Percentiles rank a stretch among this genome's conserved stretches.
Evolutionary conservation across 2,329 filamentous ascomycete genomes (phyloP).

Genomic region (Penicillium sp.): DNA sequence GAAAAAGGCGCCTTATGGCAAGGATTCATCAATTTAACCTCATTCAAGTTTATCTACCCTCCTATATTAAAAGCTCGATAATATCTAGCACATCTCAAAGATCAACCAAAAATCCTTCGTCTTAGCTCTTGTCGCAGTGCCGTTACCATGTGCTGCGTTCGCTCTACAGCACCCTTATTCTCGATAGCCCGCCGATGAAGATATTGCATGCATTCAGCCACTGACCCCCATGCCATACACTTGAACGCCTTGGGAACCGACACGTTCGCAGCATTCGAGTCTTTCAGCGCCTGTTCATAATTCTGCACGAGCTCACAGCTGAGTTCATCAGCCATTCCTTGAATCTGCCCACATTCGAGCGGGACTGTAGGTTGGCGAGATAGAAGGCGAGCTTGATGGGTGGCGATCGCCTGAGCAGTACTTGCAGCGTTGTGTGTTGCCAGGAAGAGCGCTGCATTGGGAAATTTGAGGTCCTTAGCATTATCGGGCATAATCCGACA

Average conservation of each 20-base stretch:
- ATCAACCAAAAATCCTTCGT: constrained; percentile 51
- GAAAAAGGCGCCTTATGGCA: no score
- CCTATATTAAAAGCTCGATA: no score
- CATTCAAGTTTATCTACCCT: background rate
- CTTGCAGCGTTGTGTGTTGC: constrained; percentile 60
- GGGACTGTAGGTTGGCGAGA: constrained; percentile 45
- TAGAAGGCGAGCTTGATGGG: constrained; percentile 45
- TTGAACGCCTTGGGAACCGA: constrained; percentile 56
- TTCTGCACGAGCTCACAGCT: constrained; percentile 58
- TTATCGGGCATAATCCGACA: constrained; percentile 47
- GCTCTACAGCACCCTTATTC: constrained; percentile 72
- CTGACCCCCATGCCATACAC: constrained; percentile 60
- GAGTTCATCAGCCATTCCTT: constrained; percentile 91
- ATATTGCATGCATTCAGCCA: constrained; percentile 61
- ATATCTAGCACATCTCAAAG: background rate
- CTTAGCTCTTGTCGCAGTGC: constrained; percentile 69
- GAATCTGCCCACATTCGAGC: constrained; percentile 74
- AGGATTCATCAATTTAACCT: background rate
- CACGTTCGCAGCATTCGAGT: constrained; percentile 39
- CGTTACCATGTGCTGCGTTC: constrained; percentile 66
- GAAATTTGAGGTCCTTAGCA: constrained; percentile 27
- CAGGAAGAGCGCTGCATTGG: constrained; percentile 54
- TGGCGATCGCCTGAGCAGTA: constrained; percentile 51
- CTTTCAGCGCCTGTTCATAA: constrained; percentile 30
- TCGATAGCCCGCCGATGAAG: constrained; percentile 68